phyloP scores from a whole-genome alignment of 352 stramenopile genomes.

The Globisporangium abappressorium region DNA sequence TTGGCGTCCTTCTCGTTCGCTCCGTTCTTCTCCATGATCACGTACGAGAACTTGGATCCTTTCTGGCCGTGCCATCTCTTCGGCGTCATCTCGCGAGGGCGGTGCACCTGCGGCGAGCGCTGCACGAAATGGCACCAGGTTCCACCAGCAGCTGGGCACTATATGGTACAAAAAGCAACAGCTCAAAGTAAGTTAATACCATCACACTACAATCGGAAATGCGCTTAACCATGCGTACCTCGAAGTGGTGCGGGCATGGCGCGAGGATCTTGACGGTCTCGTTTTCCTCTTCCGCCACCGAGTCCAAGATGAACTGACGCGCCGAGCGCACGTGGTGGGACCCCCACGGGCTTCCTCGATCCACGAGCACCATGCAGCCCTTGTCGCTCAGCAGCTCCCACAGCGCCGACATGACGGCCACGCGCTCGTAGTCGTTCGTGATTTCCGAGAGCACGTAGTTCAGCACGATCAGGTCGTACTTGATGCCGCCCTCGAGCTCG shows the following conservation, averaged over 20 bases:
- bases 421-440: conserved; percentile 79
- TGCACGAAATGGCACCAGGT: conserved; percentile 89
- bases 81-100: conserved; percentile 64
- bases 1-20: conserved; percentile 20
- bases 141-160: conserved; percentile 65
- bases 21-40: conserved; percentile 73
- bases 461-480: conserved; percentile 74
- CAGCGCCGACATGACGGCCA: conserved; percentile 69
- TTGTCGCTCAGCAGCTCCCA: conserved; percentile 81
- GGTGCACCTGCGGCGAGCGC: conserved; percentile 67
- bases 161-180: not conserved
- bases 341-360: conserved; percentile 78
- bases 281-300: conserved; percentile 36
- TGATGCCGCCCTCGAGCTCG: conserved; percentile 62
- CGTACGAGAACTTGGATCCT: conserved; percentile 85
- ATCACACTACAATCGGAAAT: too few species aligned
- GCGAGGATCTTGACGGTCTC: conserved; percentile 52
- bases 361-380: conserved; percentile 69
- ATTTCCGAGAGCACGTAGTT: conserved; percentile 83
- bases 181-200: not conserved
- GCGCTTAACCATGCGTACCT: conserved; percentile 29
- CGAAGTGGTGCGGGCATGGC: conserved; percentile 69
- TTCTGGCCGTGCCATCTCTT: conserved; percentile 86
- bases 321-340: conserved; percentile 82
- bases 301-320: conserved; percentile 83